These are phyloP conservation scores for Cryptococcus maquisensis DNA, from an alignment of 1,284 basidiomycete species.

Conservation along the genomic window DNA sequence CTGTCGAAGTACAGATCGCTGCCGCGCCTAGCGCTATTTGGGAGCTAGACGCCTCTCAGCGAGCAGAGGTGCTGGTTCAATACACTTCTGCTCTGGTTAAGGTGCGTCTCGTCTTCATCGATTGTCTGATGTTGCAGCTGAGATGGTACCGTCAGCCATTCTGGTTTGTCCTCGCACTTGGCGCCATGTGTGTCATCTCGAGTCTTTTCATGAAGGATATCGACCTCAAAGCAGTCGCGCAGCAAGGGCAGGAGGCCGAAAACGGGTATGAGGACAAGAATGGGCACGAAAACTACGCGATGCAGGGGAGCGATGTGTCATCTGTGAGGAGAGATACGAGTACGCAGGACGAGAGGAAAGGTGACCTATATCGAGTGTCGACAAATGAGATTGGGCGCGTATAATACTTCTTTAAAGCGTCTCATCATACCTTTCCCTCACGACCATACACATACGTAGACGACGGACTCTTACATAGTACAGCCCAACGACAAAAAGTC, in stretches of 20 bases:
- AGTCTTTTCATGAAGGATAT: constrained; percentile 14
- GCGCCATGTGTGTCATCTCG: constrained; percentile 5
- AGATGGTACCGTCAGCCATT: not conserved
- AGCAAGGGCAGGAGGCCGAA: constrained; percentile 7
- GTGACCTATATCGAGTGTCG: too few species aligned
- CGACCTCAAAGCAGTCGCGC: constrained; percentile 14
- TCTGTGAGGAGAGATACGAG: not conserved
- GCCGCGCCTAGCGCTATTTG: constrained; percentile 18
- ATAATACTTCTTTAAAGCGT: too few species aligned
- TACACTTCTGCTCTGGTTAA: constrained; percentile 20
- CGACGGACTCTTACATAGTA: too few species aligned
- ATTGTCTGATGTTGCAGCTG: not conserved
- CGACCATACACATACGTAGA: too few species aligned
- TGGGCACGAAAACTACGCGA: constrained; percentile 3
- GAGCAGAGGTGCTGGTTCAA: constrained; percentile 8
- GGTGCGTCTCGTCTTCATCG: constrained; percentile 16
- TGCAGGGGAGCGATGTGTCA: constrained; percentile 1
- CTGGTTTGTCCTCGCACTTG: not conserved
- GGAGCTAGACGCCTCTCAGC: constrained; percentile 2
- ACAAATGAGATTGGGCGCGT: not conserved
- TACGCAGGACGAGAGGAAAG: not conserved
- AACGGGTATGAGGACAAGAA: not conserved
- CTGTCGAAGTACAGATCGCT: constrained; percentile 3
- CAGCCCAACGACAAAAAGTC: too few species aligned
- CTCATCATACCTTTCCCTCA: too few species aligned